Base-by-base conservation (phyloP, 2,329 filamentous ascomycete genomes). In the Bipolaris gigantea region DNA sequence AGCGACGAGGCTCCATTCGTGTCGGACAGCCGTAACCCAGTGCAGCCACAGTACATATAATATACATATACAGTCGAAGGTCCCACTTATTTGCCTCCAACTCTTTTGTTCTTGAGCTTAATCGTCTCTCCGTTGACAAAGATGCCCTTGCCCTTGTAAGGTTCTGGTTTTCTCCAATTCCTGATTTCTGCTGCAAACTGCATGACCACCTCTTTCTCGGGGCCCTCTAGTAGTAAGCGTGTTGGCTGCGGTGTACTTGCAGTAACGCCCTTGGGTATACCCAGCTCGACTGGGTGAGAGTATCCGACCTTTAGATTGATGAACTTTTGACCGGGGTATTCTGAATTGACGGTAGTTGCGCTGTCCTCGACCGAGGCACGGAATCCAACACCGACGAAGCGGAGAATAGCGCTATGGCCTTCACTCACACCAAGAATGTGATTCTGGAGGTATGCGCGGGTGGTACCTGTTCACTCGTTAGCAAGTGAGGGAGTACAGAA, bases 121-220 rank as follows among this genome's bases (percentile, higher is more conserved):
- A 99, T 97, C 27, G 92, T 97, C 83, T 99, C 92, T 60, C 92
- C 91, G 71, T 97, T 95, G 67, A 99, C 88, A 74, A 97, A 99
- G 66, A 99, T 96, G 67, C 94, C 94, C 85, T 99, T 97, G 64
- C 94, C 94, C 85, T 99, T 99, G 78, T 99, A 99, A 62, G 94
- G 94, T 79, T 99, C 94, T 27, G 94, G 94, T 61, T 84, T 84
- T 72, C 94, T 87, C 93, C 93, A 97, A 76, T 81, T 84, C 66
- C 91, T 83, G 64, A 99, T 95, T 65, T 87, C 81, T 0, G 94
- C 94, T 16, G 94, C 94, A 75, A 97, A 97, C 54, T 89, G 87
- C 83, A 92, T 94, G 60, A 99, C 86, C 44, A 87, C 83, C 76
- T 95, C 88, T 73, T 91, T 92, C 73, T 97, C 85, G 48, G 88